These are phyloP conservation scores for Penicillium odoratum DNA, from an alignment of 495 filamentous ascomycete genomes.

Conservation along the genomic window DNA sequence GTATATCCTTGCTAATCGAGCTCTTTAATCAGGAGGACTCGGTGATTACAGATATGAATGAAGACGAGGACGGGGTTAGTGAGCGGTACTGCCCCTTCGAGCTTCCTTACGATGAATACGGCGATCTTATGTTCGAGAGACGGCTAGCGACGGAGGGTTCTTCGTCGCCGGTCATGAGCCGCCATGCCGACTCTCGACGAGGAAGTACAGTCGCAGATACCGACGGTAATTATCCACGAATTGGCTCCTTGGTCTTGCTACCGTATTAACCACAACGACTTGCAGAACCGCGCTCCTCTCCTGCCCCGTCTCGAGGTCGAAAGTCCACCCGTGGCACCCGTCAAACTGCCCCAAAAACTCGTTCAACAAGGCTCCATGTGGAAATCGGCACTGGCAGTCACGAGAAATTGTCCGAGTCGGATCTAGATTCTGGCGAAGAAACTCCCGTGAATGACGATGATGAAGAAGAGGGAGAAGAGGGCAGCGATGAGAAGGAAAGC, in stretches of 20 bases:
- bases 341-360: slow-evolving; percentile 39
- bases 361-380: slow-evolving; percentile 43
- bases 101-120: slow-evolving; percentile 77
- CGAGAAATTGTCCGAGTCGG: slow-evolving; percentile 26
- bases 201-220: slow-evolving; percentile 52
- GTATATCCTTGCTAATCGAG: slow-evolving; percentile 7
- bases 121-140: slow-evolving; percentile 69
- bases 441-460: slow-evolving; percentile 41
- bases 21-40: slow-evolving; percentile 45
- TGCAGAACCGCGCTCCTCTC: slow-evolving; percentile 51
- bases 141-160: slow-evolving; percentile 60
- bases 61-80: slow-evolving; percentile 56
- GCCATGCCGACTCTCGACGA: slow-evolving; percentile 41
- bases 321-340: slow-evolving; percentile 42
- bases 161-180: slow-evolving; percentile 56
- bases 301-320: slow-evolving; percentile 46
- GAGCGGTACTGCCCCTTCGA: slow-evolving; percentile 67
- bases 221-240: slow-evolving; percentile 44
- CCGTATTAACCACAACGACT: neutral
- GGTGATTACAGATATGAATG: slow-evolving; percentile 55
- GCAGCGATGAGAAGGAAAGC: slow-evolving; percentile 23
- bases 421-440: slow-evolving; percentile 42
- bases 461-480: slow-evolving; percentile 38
- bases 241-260: neutral
- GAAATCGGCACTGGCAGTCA: slow-evolving; percentile 34